Evolutionary conservation across 768 basidiomycete genomes (phyloP).

Genomic region (Pholiota conissans): DNA sequence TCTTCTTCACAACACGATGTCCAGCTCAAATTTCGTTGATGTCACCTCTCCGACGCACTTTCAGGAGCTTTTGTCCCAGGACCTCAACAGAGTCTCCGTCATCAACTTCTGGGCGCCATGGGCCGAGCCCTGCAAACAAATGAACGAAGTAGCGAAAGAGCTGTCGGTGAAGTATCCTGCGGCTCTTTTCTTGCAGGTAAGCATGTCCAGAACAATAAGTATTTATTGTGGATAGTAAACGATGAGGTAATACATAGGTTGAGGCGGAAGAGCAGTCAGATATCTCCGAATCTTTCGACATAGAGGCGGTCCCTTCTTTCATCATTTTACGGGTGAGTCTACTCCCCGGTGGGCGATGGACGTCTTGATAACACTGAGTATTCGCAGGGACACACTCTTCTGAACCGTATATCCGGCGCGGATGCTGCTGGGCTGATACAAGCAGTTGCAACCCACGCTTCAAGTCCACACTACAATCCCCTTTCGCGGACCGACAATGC

Average conservation of each 20-base stretch:
- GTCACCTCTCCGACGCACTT: conserved; percentile 73
- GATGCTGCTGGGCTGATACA: conserved; percentile 67
- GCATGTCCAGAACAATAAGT: conserved; percentile 10
- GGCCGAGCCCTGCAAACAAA: conserved; percentile 89
- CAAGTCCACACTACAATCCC: conserved; percentile 35
- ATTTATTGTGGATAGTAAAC: background rate
- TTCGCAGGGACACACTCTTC: conserved; percentile 81
- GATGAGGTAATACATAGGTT: conserved; percentile 46
- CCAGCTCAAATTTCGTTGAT: conserved; percentile 31
- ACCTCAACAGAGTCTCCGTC: conserved; percentile 80
- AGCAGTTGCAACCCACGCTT: conserved; percentile 59
- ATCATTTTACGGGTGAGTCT: conserved; percentile 70
- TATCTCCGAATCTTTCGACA: conserved; percentile 89
- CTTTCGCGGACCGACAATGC: conserved; percentile 50
- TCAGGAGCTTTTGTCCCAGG: conserved; percentile 67
- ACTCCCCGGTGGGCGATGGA: background rate
- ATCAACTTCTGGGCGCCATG: conserved; percentile 94
- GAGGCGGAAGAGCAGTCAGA: conserved; percentile 81
- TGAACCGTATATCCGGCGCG: conserved; percentile 77
- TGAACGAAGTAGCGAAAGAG: conserved; percentile 78
- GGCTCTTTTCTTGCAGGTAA: conserved; percentile 75
- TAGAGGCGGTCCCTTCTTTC: conserved; percentile 87
- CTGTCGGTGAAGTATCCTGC: conserved; percentile 70
- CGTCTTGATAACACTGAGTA: conserved; percentile 1
- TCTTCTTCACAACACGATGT: conserved; percentile 15